Evolutionary conservation across 164 flowering plant genomes (phyloP), one percentile per base, ranked within the genome.

Genomic region (Macadamia tetraphylla): DNA sequence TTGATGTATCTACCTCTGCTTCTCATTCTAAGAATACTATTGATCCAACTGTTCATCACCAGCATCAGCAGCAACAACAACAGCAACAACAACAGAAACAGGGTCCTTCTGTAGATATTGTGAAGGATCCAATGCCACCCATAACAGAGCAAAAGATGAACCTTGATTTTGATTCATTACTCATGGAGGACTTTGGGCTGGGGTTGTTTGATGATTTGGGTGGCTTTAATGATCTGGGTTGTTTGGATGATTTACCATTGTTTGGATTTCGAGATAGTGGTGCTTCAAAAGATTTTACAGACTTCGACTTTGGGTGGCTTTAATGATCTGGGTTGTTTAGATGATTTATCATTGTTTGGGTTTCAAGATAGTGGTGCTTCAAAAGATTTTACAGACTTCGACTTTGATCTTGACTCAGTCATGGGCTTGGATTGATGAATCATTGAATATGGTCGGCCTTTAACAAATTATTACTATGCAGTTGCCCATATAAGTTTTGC

Each of bases 401-500:
- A 76, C n/a, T 78, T 77, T 4, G 76, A 74, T 62, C 71, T 68
- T 18, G 77, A 68, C 9, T 31, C 62, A 82, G 10, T 76, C 64
- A 18, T 48, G 79, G 8, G 53, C 78, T 52, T 83, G 83, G 91
- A 78, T 81, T 69, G 85, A 89, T 64, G 86, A 83, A 51, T 75
- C 84, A 71, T 77, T 78, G 71, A 85, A 85, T 70, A 77, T 87
- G 31, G 80, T 78, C 9, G 81, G 87, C 87, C 80, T 71, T 31
- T 35, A 35, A 35, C 3, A 35, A 35, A 2, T 35, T 35, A 23
- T 23, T 23, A 23, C 23, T 23, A 23, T 23, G 23, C 23, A 23
- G 3, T 5, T 35, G 40, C 40, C 40, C 3, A 35, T 35, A 35
- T 84, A 81, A 87, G 77, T 86, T 87, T 87, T 88, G 86, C 82